A percentile compares a stretch with the other conserved stretches of the same genome.
These are phyloP conservation scores for Salvia sclarea DNA, from an alignment of 305 asterid species.

Conservation along the genomic window DNA sequence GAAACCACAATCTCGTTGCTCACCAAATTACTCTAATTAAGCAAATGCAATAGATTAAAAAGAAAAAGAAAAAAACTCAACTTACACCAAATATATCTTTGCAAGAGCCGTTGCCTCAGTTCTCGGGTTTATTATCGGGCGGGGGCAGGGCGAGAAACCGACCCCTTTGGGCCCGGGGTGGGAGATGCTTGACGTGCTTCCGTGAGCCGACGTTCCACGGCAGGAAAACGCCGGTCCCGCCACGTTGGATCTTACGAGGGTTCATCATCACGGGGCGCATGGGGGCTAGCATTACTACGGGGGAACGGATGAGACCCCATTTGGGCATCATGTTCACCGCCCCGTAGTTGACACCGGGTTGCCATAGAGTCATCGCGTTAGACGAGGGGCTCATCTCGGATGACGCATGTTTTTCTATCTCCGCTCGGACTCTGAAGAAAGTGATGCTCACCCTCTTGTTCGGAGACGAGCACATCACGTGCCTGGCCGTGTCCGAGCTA, in stretches of 20 bases:
- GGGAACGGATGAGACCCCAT: conserved; percentile 73
- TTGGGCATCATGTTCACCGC: conserved; percentile 59
- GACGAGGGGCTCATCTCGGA: conserved; percentile 39
- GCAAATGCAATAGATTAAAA: conserved; percentile 18
- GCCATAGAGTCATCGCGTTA: conserved; percentile 72
- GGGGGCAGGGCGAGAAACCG: conserved; percentile 74
- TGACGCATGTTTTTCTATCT: conserved; percentile 39
- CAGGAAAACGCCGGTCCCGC: conserved; percentile 93
- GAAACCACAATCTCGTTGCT: conserved; percentile 25
- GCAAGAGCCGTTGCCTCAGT: neutral
- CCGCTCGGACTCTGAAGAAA: conserved; percentile 69
- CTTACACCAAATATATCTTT: conserved; percentile 21
- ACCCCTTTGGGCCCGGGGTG: conserved; percentile 88
- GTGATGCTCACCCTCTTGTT: conserved; percentile 83
- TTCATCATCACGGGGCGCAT: conserved; percentile 57
- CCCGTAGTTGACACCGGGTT: conserved; percentile 54
- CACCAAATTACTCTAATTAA: conserved; percentile 30
- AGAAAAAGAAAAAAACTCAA: conserved; percentile 31
- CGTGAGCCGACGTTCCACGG: conserved; percentile 71
- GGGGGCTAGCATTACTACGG: conserved; percentile 76
- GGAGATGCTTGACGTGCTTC: conserved; percentile 75
- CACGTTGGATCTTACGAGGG: conserved; percentile 60
- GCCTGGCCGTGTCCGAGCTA: conserved; percentile 81
- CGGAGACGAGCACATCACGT: conserved; percentile 77
- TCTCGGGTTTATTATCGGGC: conserved; percentile 46